Conservation (phyloP, 2,329 filamentous ascomycete genomes). For the Hypoxylon sp. region DNA sequence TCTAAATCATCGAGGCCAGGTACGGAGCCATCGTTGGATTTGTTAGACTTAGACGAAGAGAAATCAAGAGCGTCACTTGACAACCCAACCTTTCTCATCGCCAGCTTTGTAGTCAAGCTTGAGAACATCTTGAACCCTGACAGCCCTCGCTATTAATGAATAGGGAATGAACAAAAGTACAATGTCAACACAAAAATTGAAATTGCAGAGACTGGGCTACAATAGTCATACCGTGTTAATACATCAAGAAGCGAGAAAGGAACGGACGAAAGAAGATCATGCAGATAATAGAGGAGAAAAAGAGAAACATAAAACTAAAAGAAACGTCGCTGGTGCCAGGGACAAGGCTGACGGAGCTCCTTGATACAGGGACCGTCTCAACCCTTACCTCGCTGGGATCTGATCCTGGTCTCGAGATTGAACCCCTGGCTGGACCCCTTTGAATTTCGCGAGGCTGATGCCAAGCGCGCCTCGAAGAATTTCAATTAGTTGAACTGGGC, state of each 20-base stretch:
- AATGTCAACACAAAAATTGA: slow-evolving; percentile 6
- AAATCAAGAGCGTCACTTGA: slow-evolving; percentile 66
- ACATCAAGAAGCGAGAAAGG: slow-evolving; percentile 17
- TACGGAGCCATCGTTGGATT: slow-evolving; percentile 43
- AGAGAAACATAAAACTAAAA: slow-evolving; percentile 41
- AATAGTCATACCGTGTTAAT: slow-evolving; percentile 16
- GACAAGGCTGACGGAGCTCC: slow-evolving; percentile 49
- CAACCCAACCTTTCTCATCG: slow-evolving; percentile 70
- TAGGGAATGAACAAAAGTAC: not conserved
- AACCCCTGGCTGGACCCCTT: slow-evolving; percentile 39
- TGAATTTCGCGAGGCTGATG: slow-evolving; percentile 46
- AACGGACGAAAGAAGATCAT: slow-evolving; percentile 34
- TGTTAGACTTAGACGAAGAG: slow-evolving; percentile 55
- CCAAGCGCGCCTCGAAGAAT: slow-evolving; percentile 37
- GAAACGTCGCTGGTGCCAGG: slow-evolving; percentile 30
- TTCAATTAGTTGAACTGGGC: slow-evolving; percentile 28
- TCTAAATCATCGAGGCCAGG: slow-evolving; percentile 53
- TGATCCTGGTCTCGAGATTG: slow-evolving; percentile 28
- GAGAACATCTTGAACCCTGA: slow-evolving; percentile 64
- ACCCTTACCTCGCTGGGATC: slow-evolving; percentile 20
- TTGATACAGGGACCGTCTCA: slow-evolving; percentile 53
- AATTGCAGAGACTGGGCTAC: slow-evolving; percentile 15
- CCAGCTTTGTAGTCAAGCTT: slow-evolving; percentile 70
- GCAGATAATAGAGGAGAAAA: slow-evolving; percentile 18
- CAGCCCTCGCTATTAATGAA: slow-evolving; percentile 10